Evolutionary conservation across 2,329 filamentous ascomycete genomes (phyloP).

Genomic region (Cytospora leucostoma): DNA sequence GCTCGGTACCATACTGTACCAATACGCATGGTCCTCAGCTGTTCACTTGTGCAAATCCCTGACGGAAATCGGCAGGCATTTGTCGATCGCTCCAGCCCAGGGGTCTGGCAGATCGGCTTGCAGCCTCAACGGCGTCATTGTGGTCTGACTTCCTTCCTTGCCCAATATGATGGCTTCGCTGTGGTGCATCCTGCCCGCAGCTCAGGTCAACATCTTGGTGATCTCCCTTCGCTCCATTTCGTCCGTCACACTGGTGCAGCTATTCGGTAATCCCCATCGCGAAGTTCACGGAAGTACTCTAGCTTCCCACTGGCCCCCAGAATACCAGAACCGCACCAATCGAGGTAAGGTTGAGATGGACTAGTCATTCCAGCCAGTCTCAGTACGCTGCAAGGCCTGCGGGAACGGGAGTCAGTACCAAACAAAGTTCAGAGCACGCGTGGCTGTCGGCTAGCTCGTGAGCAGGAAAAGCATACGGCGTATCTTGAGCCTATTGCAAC

Average conservation of each 20-base stretch:
- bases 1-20: background rate
- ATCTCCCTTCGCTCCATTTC: background rate
- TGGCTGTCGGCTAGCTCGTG: constrained; percentile 1
- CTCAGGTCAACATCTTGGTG: background rate
- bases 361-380: background rate
- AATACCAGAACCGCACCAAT: background rate
- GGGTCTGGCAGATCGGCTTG: constrained; percentile 16
- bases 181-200: constrained; percentile 5
- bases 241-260: background rate
- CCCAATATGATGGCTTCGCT: constrained; percentile 12
- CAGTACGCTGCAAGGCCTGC: constrained; percentile 4
- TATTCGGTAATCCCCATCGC: background rate
- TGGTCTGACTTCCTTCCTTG: constrained; percentile 21
- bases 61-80: constrained; percentile 20
- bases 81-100: constrained; percentile 20
- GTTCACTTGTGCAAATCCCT: constrained; percentile 9
- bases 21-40: background rate
- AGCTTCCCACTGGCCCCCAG: background rate
- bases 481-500: constrained; percentile 23
- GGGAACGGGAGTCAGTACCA: constrained; percentile 15
- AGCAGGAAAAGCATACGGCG: constrained; percentile 1
- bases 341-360: background rate
- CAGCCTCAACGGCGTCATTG: constrained; percentile 15
- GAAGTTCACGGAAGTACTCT: background rate
- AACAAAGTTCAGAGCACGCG: constrained; percentile 6